Conservation (phyloP, 2,329 filamentous ascomycete species). For the Bipolaris gigantea region DNA sequence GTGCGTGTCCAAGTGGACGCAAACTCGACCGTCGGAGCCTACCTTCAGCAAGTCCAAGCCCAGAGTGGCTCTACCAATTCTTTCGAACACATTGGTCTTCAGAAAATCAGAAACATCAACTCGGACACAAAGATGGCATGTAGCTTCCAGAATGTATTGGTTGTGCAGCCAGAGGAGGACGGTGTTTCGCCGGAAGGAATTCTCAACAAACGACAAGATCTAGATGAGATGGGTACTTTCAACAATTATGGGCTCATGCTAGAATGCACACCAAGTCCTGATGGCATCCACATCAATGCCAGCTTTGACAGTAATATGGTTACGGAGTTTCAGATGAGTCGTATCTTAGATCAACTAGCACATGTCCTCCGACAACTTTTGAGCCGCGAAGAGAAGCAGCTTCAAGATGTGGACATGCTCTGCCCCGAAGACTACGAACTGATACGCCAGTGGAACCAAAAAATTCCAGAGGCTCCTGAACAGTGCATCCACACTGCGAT, state of each 20-base stretch:
- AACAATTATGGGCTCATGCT: neutral
- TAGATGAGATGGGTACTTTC: neutral
- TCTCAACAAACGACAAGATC: neutral
- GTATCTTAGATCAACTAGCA: neutral
- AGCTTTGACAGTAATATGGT: neutral
- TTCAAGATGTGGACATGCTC: neutral
- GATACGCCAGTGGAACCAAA: neutral
- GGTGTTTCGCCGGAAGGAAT: neutral
- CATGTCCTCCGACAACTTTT: neutral
- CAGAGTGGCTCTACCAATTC: neutral
- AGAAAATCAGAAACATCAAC: neutral
- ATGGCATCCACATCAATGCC: neutral
- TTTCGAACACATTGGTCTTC: neutral
- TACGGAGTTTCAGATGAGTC: neutral
- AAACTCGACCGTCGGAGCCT: slow-evolving; percentile 16
- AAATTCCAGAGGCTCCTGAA: neutral
- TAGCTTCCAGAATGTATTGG: neutral
- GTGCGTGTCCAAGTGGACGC: slow-evolving; percentile 37
- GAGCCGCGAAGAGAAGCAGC: neutral
- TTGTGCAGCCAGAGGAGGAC: neutral
- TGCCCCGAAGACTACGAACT: neutral
- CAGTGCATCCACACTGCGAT: neutral
- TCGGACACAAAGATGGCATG: neutral
- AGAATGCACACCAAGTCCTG: neutral
- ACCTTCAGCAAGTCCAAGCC: slow-evolving; percentile 6